Percentiles rank a stretch among this genome's conserved stretches.
These are phyloP conservation scores for Saposhnikovia divaricata DNA, from an alignment of 129 eudicot genomes.

Conservation along the genomic window DNA sequence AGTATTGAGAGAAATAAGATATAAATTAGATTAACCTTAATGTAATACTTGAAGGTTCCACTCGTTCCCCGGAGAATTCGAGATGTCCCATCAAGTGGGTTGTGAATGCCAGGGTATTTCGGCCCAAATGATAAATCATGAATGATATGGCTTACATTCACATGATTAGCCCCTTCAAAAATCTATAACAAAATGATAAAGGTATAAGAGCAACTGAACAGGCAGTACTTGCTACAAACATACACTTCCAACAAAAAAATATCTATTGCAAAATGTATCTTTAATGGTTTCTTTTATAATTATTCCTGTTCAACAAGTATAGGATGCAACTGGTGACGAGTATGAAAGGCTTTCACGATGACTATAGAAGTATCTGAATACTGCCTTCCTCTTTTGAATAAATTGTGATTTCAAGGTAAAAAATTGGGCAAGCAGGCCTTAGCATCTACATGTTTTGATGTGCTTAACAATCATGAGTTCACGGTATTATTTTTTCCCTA, in stretches of 20 bases:
- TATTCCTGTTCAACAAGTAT: neutral
- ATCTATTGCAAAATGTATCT: neutral
- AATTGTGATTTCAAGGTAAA: neutral
- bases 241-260: neutral
- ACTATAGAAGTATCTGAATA: neutral
- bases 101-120: slow-evolving; percentile 88
- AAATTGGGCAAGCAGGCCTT: neutral
- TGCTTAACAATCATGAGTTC: neutral
- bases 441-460: neutral
- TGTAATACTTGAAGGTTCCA: slow-evolving; percentile 96
- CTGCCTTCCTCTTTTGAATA: neutral
- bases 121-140: slow-evolving; percentile 97
- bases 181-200: slow-evolving; percentile 34
- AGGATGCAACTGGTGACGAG: neutral
- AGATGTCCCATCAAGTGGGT: slow-evolving; percentile 80
- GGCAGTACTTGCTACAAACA: neutral
- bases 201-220: neutral
- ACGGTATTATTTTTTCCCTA: neutral
- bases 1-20: neutral
- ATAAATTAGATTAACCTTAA: slow-evolving; percentile 50
- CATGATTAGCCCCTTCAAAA: slow-evolving; percentile 82
- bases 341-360: neutral
- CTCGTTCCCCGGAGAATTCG: slow-evolving; percentile 75
- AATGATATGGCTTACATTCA: slow-evolving; percentile 89
- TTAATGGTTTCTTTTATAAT: neutral